Evolutionary conservation across 805 yeast genomes (phyloP), one percentile per base, ranked within the genome.

Genomic region (Wickerhamiella allomyrinae): DNA sequence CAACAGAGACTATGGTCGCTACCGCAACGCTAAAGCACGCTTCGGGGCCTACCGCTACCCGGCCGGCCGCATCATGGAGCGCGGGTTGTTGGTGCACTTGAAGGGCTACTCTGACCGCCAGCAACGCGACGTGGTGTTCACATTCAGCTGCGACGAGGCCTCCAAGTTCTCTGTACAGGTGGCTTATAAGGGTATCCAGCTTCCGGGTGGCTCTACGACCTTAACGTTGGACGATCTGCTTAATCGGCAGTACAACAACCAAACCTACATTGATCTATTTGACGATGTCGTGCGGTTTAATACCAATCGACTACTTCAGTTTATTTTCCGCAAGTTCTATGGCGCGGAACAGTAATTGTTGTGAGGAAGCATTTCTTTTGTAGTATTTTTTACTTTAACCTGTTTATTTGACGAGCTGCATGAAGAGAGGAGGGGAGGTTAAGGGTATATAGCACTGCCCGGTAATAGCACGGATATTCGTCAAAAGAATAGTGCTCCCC

Each of bases 1-100:
- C 9, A 19, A 31, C 11, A 27, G 21, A 3, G 27, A 33, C 19
- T 14, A 21, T 11, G 14, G 39, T 13, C 29, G 22, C 15, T 20
- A 8, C 27, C 25, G 84, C 89, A 1, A 73, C n/a, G 24, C 29
- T 3, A 36, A 36, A n/a, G 29, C 39, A 5, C 29, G 71, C 55
- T 82, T 77, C 59, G 94, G 94, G 3, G 74, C 83, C 1, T 80
- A 73, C 64, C 77, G 77, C 57, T 82, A 83, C 62, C 71, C 84
- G 0, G 78, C 84, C 3, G 78, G 79, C 49, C 78, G 77, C 53
- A 68, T 89, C 29, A 66, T 73, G 54, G 95, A 86, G 44, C 79
- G 73, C 48, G 79, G 81, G 0, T 71, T 86, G 1, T 57, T 87
- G 17, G 56, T 70, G 3, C 78, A 74, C 41, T 65, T 80, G 31